Percentiles rank a stretch among this genome's conserved stretches.
These are phyloP conservation scores for Epicoccum nigrum DNA, from an alignment of 2,329 filamentous ascomycete species.

Conservation along the genomic window DNA sequence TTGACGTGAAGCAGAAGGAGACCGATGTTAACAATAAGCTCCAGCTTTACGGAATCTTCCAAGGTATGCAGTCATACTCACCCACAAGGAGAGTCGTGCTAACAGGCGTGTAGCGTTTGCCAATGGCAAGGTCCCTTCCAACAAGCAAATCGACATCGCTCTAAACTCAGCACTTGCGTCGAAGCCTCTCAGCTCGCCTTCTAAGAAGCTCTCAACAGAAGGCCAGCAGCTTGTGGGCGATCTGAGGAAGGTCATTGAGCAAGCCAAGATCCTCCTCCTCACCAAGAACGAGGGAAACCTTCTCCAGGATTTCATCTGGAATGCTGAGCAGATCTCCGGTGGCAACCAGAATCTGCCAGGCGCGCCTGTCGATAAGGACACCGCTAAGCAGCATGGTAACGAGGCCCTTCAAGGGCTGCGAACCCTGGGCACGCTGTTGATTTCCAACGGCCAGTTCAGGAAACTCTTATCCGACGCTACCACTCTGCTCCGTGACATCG, in stretches of 20 bases:
- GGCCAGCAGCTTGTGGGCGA: conserved; percentile 81
- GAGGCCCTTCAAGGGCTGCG: conserved; percentile 83
- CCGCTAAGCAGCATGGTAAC: conserved; percentile 81
- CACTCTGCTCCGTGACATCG: conserved; percentile 85
- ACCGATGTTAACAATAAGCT: conserved; percentile 89
- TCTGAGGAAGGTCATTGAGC: conserved; percentile 76
- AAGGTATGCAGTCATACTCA: conserved; percentile 54
- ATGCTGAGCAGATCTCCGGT: conserved; percentile 76
- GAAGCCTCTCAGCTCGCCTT: conserved; percentile 71
- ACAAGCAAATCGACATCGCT: conserved; percentile 94
- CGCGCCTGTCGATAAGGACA: conserved; percentile 74
- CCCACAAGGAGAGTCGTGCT: conserved; percentile 7
- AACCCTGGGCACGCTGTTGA: conserved; percentile 84
- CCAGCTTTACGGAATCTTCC: conserved; percentile 88
- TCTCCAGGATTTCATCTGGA: conserved; percentile 96
- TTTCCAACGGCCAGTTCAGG: conserved; percentile 95
- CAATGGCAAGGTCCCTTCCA: conserved; percentile 89
- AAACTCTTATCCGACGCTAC: conserved; percentile 84
- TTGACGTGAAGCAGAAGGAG: conserved; percentile 77
- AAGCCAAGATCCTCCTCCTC: conserved; percentile 83
- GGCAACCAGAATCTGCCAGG: conserved; percentile 67
- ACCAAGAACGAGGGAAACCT: conserved; percentile 96
- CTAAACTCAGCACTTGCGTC: conserved; percentile 85
- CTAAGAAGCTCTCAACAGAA: conserved; percentile 78
- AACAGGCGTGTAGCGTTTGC: conserved; percentile 70